phyloP scores from a whole-genome alignment of 495 filamentous ascomycete species.

The Delitschia confertaspora region DNA sequence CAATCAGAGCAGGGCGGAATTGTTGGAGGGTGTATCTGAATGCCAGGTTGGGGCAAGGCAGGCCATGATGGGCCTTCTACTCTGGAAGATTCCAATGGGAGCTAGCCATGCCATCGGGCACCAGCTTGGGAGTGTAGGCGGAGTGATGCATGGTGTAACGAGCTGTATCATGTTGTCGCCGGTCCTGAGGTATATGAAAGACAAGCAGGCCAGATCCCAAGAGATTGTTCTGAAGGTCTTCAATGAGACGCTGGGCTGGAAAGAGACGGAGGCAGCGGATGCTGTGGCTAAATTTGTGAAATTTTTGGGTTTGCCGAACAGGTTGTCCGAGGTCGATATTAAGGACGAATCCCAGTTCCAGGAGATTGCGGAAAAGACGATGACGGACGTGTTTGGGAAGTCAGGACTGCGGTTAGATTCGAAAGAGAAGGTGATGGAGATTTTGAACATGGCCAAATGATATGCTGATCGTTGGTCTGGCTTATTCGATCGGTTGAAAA shows the following conservation, averaged over 20 bases:
- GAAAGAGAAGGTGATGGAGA: not conserved
- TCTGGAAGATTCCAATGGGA: conserved; percentile 5
- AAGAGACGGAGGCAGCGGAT: conserved; percentile 6
- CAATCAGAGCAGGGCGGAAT: not conserved
- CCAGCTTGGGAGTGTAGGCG: conserved; percentile 3
- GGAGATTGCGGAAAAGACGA: conserved; percentile 13
- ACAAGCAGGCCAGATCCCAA: conserved; percentile 1
- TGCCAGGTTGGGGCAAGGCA: conserved; percentile 3
- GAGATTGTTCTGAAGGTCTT: conserved; percentile 3
- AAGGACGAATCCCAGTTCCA: not conserved
- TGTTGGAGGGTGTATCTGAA: conserved; percentile 5
- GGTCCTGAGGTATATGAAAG: conserved; percentile 3
- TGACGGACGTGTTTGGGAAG: conserved; percentile 16
- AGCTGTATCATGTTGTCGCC: conserved; percentile 6
- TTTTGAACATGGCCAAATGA: conserved; percentile 50
- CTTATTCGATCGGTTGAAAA: too few species aligned
- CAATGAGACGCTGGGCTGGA: conserved; percentile 4
- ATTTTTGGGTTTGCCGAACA: conserved; percentile 1
- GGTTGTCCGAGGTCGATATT: conserved; percentile 3
- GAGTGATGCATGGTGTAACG: conserved; percentile 10
- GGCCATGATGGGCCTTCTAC: conserved; percentile 8
- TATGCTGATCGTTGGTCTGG: too few species aligned
- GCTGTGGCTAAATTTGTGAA: conserved; percentile 4
- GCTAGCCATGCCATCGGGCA: conserved; percentile 8
- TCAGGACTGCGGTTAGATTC: not conserved